Evolutionary conservation across 352 stramenopile species (phyloP).

Genomic region (Phytophthora ramorum): DNA sequence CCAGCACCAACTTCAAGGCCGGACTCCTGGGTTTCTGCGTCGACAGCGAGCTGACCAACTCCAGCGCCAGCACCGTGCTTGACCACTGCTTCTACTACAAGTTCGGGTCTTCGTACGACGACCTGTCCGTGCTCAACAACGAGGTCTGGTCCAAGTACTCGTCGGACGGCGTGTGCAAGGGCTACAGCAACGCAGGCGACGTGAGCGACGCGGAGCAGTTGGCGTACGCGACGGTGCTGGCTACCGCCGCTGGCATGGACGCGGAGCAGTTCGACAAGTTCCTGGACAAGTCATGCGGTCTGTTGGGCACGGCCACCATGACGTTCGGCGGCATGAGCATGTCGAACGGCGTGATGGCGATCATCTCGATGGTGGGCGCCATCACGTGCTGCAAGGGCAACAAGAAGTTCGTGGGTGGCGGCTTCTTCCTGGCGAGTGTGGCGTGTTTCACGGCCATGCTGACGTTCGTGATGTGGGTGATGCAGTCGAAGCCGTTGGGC

Average conservation of each 20-base stretch:
- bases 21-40: constrained; percentile 10
- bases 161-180: constrained; percentile 53
- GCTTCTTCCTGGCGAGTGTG: constrained; percentile 30
- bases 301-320: constrained; percentile 49
- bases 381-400: constrained; percentile 50
- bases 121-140: constrained; percentile 40
- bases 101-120: constrained; percentile 48
- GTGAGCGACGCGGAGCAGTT: background rate
- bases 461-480: constrained; percentile 50
- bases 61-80: constrained; percentile 39
- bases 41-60: constrained; percentile 39
- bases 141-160: constrained; percentile 52
- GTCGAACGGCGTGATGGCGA: constrained; percentile 38
- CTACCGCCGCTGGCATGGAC: background rate
- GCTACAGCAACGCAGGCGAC: constrained; percentile 35
- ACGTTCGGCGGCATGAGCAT: constrained; percentile 37
- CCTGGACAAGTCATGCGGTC: constrained; percentile 61
- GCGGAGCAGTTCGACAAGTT: constrained; percentile 45
- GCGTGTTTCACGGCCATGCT: constrained; percentile 22
- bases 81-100: constrained; percentile 77
- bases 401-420: constrained; percentile 29
- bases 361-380: constrained; percentile 55
- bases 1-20: constrained; percentile 30
- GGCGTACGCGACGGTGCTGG: background rate
- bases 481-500: constrained; percentile 52